A percentile compares a stretch with the other conserved stretches of the same genome.
Evolutionary conservation across 129 eudicot genomes (phyloP).

Genomic region (Chrysanthemum makinoi): DNA sequence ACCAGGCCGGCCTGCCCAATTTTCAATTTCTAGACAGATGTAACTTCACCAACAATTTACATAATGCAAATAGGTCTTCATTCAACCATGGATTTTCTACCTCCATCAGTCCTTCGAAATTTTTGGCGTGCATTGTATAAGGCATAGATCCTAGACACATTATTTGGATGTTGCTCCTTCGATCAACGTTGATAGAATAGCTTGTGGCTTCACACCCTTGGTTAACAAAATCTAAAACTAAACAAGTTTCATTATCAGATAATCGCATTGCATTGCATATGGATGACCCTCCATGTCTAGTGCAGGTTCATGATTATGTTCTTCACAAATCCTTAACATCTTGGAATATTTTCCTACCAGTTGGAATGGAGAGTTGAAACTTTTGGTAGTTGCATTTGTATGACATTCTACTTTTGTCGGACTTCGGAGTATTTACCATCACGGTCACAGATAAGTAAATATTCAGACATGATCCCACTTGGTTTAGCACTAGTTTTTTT

Average conservation of each 20-base stretch:
- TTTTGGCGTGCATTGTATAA: neutral
- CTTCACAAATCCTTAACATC: neutral
- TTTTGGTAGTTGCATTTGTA: no score
- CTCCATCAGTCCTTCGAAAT: no score
- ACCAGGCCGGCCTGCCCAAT: no score
- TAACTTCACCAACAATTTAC: no score
- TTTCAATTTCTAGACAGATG: no score
- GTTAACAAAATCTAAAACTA: neutral
- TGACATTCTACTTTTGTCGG: neutral
- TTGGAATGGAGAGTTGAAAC: no score
- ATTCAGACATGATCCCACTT: no score
- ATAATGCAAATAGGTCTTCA: no score
- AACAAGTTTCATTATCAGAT: neutral
- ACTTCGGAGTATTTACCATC: neutral
- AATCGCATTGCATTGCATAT: neutral
- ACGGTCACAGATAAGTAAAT: no score
- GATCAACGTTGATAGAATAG: neutral
- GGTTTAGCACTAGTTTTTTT: no score
- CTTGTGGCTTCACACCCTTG: neutral
- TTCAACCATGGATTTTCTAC: no score
- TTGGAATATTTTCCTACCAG: no score
- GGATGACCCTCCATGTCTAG: conserved; percentile 2
- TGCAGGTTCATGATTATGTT: conserved; percentile 18
- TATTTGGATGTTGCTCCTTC: neutral
- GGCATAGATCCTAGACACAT: neutral